Conservation (phyloP, 2,329 filamentous ascomycete species). For the Tolypocladium nubicola region DNA sequence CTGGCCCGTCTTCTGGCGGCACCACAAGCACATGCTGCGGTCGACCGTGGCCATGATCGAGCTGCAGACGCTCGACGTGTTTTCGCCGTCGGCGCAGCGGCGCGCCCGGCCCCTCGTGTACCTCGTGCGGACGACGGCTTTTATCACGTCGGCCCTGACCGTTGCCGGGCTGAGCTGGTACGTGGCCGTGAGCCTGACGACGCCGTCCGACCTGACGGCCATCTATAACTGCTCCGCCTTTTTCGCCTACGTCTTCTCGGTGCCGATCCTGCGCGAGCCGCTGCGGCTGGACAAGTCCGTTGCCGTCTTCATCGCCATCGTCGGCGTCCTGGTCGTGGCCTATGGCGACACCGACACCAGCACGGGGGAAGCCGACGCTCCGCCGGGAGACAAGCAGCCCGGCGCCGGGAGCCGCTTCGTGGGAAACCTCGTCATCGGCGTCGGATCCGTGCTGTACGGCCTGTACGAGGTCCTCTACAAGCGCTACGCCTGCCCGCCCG, state of each 20-base stretch:
- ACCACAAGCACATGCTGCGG: slow-evolving; percentile 38
- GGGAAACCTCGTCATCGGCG: slow-evolving; percentile 85
- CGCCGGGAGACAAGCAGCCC: not conserved
- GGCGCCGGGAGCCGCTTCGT: slow-evolving; percentile 55
- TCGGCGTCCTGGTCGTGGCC: slow-evolving; percentile 86
- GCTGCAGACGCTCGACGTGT: slow-evolving; percentile 60
- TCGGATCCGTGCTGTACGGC: slow-evolving; percentile 86
- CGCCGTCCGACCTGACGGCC: slow-evolving; percentile 84
- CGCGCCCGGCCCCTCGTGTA: slow-evolving; percentile 47
- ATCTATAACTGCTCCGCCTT: slow-evolving; percentile 99
- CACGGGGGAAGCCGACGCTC: slow-evolving; percentile 25
- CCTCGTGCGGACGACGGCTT: slow-evolving; percentile 66
- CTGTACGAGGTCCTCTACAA: slow-evolving; percentile 98
- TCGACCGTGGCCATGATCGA: slow-evolving; percentile 72
- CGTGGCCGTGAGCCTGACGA: slow-evolving; percentile 85
- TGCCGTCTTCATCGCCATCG: slow-evolving; percentile 77
- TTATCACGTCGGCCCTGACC: slow-evolving; percentile 78
- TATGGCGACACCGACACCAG: slow-evolving; percentile 64
- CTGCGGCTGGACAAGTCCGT: slow-evolving; percentile 75
- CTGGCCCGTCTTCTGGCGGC: slow-evolving; percentile 78
- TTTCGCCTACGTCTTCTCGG: slow-evolving; percentile 95
- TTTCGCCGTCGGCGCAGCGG: slow-evolving; percentile 25
- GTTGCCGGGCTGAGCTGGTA: slow-evolving; percentile 93
- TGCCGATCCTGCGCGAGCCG: slow-evolving; percentile 79
- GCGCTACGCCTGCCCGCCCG: slow-evolving; percentile 81